These are phyloP conservation scores for Microbotryum saponariae DNA, from an alignment of 1,284 basidiomycete species.

Conservation along the genomic window DNA sequence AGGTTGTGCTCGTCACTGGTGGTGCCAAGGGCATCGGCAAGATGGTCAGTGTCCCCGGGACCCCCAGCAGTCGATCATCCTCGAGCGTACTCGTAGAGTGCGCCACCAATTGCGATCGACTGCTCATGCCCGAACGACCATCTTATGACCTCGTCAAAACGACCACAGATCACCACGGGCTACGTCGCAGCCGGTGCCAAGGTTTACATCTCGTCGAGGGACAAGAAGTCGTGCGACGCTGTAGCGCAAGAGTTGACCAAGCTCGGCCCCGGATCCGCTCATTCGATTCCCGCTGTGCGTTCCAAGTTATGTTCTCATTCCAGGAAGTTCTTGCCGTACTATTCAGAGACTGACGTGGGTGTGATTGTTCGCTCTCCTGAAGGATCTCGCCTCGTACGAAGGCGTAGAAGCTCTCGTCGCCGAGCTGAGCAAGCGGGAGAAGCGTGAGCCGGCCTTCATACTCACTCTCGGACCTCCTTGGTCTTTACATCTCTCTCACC, in stretches of 20 bases:
- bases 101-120: constrained; percentile 15
- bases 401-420: constrained; percentile 53
- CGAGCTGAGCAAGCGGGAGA: constrained; percentile 51
- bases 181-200: constrained; percentile 60
- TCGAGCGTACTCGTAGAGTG: not conserved
- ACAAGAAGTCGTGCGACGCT: constrained; percentile 51
- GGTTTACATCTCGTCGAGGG: constrained; percentile 64
- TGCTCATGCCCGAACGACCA: constrained; percentile 53
- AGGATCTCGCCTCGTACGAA: constrained; percentile 53
- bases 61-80: not conserved
- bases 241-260: constrained; percentile 54
- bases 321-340: too few relatives aligned
- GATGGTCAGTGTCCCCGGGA: constrained; percentile 7
- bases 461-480: not conserved
- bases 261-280: constrained; percentile 46
- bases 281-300: too few relatives aligned
- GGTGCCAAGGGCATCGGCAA: constrained; percentile 46
- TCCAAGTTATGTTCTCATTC: too few relatives aligned
- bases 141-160: constrained; percentile 28
- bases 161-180: constrained; percentile 55
- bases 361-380: constrained; percentile 53
- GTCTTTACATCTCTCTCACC: constrained; percentile 31
- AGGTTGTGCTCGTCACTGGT: constrained; percentile 55
- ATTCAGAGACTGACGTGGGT: constrained; percentile 32
- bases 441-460: constrained; percentile 35